Conservation (phyloP, 2,329 filamentous ascomycete genomes). For the Colletotrichum tropicale region DNA sequence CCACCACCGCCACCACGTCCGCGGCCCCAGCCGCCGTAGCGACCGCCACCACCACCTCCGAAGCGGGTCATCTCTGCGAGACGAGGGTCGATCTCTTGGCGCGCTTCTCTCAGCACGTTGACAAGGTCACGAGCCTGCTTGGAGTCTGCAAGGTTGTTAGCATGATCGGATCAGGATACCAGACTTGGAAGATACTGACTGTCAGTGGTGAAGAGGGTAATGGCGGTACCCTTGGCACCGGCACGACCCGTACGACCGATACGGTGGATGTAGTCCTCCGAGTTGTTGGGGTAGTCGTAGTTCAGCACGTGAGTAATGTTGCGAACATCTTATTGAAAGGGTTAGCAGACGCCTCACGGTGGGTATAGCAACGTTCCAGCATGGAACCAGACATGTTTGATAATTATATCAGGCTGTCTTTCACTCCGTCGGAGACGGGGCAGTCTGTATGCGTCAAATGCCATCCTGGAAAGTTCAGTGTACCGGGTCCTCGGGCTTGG, state of each 20-base stretch:
- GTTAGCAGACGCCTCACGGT: conserved; percentile 74
- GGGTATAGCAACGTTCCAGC: conserved; percentile 68
- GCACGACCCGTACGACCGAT: conserved; percentile 96
- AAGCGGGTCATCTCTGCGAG: conserved; percentile 96
- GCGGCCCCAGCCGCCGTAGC: conserved; percentile 74
- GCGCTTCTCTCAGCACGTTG: conserved; percentile 89
- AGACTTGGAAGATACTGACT: conserved; percentile 67
- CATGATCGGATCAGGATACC: not conserved
- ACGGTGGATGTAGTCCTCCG: conserved; percentile 97
- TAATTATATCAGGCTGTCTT: conserved; percentile 58
- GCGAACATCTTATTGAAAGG: conserved; percentile 88
- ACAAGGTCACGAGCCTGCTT: conserved; percentile 98
- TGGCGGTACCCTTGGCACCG: conserved; percentile 92
- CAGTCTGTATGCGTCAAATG: conserved; percentile 66
- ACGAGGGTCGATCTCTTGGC: conserved; percentile 96
- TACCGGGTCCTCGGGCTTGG: conserved; percentile 61
- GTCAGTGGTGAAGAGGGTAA: conserved; percentile 98
- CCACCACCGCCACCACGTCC: conserved; percentile 57
- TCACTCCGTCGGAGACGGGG: conserved; percentile 62
- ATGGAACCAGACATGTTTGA: conserved; percentile 49
- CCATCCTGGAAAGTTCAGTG: conserved; percentile 57
- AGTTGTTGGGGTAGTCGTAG: conserved; percentile 99
- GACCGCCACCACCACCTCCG: conserved; percentile 80
- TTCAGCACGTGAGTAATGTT: conserved; percentile 99
- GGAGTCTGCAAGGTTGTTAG: conserved; percentile 66